Conservation (phyloP, 1,284 basidiomycete genomes). For the Heterobasidion irregulare region DNA sequence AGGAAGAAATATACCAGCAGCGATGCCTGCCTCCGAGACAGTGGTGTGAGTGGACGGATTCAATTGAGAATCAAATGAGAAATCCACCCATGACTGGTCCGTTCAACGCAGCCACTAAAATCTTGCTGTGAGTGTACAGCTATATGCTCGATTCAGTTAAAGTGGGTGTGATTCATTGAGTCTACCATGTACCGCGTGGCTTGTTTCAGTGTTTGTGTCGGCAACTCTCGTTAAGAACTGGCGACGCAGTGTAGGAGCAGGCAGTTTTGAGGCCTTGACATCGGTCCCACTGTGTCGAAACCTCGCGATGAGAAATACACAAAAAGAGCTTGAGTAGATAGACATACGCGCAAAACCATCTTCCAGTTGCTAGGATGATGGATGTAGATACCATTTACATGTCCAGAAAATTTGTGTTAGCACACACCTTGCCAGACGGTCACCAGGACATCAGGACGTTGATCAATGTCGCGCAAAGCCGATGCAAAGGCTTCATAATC, state of each 20-base stretch:
- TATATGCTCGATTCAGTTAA: background rate
- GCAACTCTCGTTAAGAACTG: background rate
- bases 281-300: background rate
- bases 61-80: background rate
- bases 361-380: background rate
- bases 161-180: background rate
- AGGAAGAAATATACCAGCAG: background rate
- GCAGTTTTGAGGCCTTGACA: background rate
- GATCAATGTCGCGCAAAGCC: background rate
- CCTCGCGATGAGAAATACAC: background rate
- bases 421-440: background rate
- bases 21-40: background rate
- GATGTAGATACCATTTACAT: background rate
- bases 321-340: background rate
- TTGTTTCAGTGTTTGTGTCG: background rate
- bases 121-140: background rate
- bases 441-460: background rate
- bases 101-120: background rate
- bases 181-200: background rate
- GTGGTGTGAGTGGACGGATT: background rate
- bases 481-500: background rate
- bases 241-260: background rate
- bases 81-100: background rate
- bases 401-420: background rate
- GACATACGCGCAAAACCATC: conserved; percentile 1